Conservation (phyloP, 129 eudicot species). For the Ambrosia artemisiifolia region DNA sequence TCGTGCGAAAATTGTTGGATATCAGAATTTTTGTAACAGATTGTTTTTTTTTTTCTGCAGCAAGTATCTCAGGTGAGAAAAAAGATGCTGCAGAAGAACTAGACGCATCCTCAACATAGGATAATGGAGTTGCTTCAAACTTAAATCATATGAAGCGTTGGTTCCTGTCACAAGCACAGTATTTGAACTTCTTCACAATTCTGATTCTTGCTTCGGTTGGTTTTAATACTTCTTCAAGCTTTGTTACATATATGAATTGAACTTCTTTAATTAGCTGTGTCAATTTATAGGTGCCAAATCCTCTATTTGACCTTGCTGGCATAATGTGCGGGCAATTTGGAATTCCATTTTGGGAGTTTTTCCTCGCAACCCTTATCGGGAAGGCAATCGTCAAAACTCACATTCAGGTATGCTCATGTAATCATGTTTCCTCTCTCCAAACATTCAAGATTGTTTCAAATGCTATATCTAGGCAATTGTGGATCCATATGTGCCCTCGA, state of each 20-base stretch:
- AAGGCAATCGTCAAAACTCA: conserved; percentile 85
- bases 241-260: background rate
- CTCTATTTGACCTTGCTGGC: conserved; percentile 90
- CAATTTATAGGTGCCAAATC: conserved; percentile 76
- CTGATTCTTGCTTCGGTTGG: conserved; percentile 74
- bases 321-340: conserved; percentile 97
- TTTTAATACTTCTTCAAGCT: too few relatives aligned
- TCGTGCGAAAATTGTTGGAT: too few relatives aligned
- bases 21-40: too few relatives aligned
- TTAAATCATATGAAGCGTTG: conserved; percentile 54
- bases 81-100: conserved; percentile 35
- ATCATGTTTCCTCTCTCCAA: background rate
- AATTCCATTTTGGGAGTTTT: conserved; percentile 89
- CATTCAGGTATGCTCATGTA: conserved; percentile 73
- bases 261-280: background rate
- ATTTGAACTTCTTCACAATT: conserved; percentile 32
- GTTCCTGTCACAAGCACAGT: conserved; percentile 60
- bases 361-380: conserved; percentile 72
- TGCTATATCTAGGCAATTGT: background rate
- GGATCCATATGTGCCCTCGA: conserved; percentile 56
- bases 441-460: background rate
- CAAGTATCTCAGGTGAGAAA: conserved; percentile 53
- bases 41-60: conserved; percentile 39
- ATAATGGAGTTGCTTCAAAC: conserved; percentile 39
- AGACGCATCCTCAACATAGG: conserved; percentile 49